Conservation (phyloP, 1,284 basidiomycete species). For the Peniophora sp. region DNA sequence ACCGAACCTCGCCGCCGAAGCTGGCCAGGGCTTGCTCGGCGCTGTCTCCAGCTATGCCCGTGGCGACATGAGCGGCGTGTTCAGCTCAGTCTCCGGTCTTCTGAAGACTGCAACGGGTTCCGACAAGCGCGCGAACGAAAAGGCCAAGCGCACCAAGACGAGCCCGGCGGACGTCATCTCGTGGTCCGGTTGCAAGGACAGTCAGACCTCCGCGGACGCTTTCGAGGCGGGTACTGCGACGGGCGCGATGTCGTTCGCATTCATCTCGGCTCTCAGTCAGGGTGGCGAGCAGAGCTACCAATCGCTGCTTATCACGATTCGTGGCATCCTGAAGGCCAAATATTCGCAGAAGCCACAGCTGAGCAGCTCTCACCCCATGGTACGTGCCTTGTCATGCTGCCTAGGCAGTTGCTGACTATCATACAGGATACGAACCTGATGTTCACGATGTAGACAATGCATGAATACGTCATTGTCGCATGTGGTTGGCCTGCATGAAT, state of each 20-base stretch:
- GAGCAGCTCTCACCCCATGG: constrained; percentile 71
- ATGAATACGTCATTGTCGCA: not conserved
- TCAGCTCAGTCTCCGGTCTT: constrained; percentile 37
- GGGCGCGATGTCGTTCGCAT: constrained; percentile 84
- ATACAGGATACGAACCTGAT: constrained; percentile 43
- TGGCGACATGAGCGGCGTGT: constrained; percentile 71
- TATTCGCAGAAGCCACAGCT: constrained; percentile 84
- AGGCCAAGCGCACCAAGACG: constrained; percentile 62
- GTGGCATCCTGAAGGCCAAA: constrained; percentile 50
- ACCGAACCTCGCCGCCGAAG: constrained; percentile 75
- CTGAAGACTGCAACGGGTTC: constrained; percentile 33
- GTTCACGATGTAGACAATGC: constrained; percentile 38
- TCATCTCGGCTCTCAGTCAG: constrained; percentile 55
- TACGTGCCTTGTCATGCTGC: not conserved
- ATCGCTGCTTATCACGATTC: constrained; percentile 67
- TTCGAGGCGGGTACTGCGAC: constrained; percentile 78
- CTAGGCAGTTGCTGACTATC: constrained; percentile 1
- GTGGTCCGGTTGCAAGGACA: constrained; percentile 89
- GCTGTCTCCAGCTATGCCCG: constrained; percentile 66
- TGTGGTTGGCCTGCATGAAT: no score
- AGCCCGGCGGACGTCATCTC: constrained; percentile 74
- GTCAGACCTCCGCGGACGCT: constrained; percentile 88
- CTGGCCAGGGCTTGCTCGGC: constrained; percentile 66
- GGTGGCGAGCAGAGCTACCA: constrained; percentile 76
- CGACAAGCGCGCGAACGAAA: constrained; percentile 51